Percentiles rank a stretch among this genome's conserved stretches.
Conservation (phyloP, 2,329 filamentous ascomycete species). For the Talaromyces piceae region DNA sequence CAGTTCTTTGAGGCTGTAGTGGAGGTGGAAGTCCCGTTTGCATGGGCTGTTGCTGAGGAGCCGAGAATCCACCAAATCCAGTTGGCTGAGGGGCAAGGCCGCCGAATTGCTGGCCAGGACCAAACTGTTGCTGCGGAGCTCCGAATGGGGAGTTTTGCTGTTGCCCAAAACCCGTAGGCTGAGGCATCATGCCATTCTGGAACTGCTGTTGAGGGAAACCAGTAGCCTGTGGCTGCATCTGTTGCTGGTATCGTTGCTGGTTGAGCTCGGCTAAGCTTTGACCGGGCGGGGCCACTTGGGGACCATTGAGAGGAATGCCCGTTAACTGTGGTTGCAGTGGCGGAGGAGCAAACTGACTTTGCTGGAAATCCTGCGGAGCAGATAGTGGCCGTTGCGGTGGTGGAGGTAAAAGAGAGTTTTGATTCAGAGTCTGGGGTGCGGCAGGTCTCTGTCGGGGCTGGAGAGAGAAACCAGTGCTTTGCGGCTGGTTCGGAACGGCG, state of each 20-base stretch:
- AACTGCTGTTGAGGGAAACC: constrained; percentile 21
- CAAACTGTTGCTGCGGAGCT: constrained; percentile 35
- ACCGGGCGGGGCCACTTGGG: constrained; percentile 61
- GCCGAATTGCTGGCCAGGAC: constrained; percentile 25
- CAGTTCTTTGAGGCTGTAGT: constrained; percentile 43
- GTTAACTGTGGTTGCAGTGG: constrained; percentile 81
- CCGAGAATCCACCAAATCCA: constrained; percentile 40
- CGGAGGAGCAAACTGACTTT: constrained; percentile 64
- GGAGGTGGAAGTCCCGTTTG: constrained; percentile 35
- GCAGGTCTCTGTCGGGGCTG: constrained; percentile 60
- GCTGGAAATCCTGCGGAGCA: constrained; percentile 73
- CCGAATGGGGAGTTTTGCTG: constrained; percentile 38
- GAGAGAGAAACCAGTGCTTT: constrained; percentile 21
- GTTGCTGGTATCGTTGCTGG: constrained; percentile 59
- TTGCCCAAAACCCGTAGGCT: constrained; percentile 38
- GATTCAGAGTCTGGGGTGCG: constrained; percentile 56
- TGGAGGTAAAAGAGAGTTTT: constrained; percentile 62
- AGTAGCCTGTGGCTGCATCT: constrained; percentile 42
- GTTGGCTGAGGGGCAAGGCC: constrained; percentile 47
- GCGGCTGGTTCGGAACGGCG: constrained; percentile 8
- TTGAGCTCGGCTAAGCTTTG: constrained; percentile 69
- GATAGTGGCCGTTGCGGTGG: constrained; percentile 77
- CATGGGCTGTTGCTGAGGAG: constrained; percentile 32
- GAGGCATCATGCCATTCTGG: constrained; percentile 34
- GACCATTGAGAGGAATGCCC: constrained; percentile 51